Evolutionary conservation across 352 stramenopile species (phyloP).

Genomic region (Phytopythium sindhum): DNA sequence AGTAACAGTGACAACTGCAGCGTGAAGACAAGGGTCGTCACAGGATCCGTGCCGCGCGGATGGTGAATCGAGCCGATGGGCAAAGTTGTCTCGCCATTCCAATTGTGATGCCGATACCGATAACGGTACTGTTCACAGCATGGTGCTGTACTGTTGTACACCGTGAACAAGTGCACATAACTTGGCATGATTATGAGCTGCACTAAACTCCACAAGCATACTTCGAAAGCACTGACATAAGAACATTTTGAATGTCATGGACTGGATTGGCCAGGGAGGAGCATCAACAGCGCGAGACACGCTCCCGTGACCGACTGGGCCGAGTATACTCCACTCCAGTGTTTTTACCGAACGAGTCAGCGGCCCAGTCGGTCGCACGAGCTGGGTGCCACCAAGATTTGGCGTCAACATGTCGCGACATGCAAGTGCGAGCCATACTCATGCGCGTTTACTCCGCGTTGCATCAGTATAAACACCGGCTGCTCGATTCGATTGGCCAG

Average conservation of each 20-base stretch:
- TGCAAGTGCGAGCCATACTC: not conserved
- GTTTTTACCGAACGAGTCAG: not conserved
- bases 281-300: not conserved
- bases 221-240: too few relatives aligned
- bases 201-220: too few relatives aligned
- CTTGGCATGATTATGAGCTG: too few relatives aligned
- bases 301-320: not conserved
- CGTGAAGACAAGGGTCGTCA: not conserved
- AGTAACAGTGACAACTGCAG: not conserved
- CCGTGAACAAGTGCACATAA: too few relatives aligned
- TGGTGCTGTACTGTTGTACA: too few relatives aligned
- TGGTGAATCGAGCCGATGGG: not conserved
- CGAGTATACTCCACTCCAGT: not conserved
- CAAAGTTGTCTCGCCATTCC: not conserved
- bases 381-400: not conserved
- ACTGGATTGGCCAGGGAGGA: too few relatives aligned
- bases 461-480: not conserved
- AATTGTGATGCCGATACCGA: too few relatives aligned
- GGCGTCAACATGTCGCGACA: slow-evolving; percentile 6
- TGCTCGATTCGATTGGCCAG: not conserved
- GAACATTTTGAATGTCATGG: too few relatives aligned
- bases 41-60: not conserved
- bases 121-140: too few relatives aligned
- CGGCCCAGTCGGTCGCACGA: slow-evolving; percentile 2
- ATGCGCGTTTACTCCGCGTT: slow-evolving; percentile 4